Evolutionary conservation across 345 rosid genomes (phyloP), one percentile per base, ranked within the genome.

Genomic region (Tarenaya hassleriana): DNA sequence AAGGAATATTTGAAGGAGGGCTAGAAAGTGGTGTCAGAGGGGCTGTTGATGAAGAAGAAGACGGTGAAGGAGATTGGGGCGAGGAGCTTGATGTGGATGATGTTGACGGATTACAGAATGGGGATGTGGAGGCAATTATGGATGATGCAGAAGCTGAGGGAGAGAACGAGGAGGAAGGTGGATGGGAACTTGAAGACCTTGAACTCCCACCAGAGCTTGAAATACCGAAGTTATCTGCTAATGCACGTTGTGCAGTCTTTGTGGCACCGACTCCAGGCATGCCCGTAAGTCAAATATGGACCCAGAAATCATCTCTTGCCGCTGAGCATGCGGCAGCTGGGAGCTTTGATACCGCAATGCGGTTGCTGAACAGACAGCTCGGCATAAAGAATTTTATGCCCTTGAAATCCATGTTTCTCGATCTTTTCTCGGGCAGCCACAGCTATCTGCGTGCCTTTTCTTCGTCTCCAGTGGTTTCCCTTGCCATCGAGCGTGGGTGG

Each of bases 261-360:
- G 95, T 84, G 47, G 82, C 91, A 54, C 97, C 97, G 16, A 77
- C 86, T 41, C 83, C 79, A 15, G 97, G 97, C 16, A 82, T 82
- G 91, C 91, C 92, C 0, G 84, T 84, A 9, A 84, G 77, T 70
- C 95, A 88, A 63, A 82, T 88, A 37, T 88, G 96, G 96, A 78
- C 49, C 41, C 91, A 88, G 68, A 72, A 70, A 61, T 82, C 96
- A 4, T 82, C 86, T 52, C 80, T 84, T 46, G 95, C 96, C 27
- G 96, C 91, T 44, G 94, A 88, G 51, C 96, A 88, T 21, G 91
- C 79, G 0, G 91, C 94, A 8, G 96, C 91, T 56, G 96, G 96
- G 50, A 82, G 81, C 71, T 87, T 87, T 20, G 96, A 87, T 62
- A 84, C 95, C 16, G 94, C 96, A 42, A 87, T 84, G 98, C 79